phyloP scores from a whole-genome alignment of 2,329 filamentous ascomycete genomes.

The Chaetomium sp. region DNA sequence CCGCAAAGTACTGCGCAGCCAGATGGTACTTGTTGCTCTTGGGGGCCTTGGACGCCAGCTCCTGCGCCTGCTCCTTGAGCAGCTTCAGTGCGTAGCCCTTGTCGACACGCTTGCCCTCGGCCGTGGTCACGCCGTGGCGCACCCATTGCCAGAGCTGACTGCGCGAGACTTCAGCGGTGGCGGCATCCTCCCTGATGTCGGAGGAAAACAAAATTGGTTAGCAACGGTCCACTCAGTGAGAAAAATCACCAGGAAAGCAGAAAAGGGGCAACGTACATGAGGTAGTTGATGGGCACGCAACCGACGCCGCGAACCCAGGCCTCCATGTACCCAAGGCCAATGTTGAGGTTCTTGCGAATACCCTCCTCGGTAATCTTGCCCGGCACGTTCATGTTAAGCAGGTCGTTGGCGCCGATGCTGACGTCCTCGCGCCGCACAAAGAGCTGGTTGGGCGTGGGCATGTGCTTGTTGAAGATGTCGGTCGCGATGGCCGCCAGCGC shows the following conservation, averaged over 20 bases:
- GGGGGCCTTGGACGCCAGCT: conserved; percentile 65
- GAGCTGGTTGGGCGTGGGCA: conserved; percentile 97
- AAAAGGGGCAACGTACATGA: conserved; percentile 57
- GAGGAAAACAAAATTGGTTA: background rate
- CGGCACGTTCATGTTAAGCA: conserved; percentile 97
- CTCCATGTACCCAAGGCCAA: conserved; percentile 97
- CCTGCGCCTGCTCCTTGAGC: conserved; percentile 76
- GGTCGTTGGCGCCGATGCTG: conserved; percentile 74
- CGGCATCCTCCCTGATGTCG: conserved; percentile 83
- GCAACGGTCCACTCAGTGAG: no score
- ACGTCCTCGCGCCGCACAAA: conserved; percentile 88
- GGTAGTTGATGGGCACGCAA: conserved; percentile 94
- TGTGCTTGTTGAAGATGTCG: conserved; percentile 95
- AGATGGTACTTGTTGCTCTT: conserved; percentile 89
- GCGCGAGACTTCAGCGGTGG: conserved; percentile 91
- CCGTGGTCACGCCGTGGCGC: conserved; percentile 64
- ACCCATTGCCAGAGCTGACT: conserved; percentile 97
- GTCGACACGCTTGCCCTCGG: conserved; percentile 86
- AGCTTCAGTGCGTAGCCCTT: conserved; percentile 85
- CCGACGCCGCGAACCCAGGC: conserved; percentile 93
- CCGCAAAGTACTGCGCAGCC: conserved; percentile 85
- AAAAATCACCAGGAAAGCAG: background rate
- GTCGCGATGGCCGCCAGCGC: conserved; percentile 81
- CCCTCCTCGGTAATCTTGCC: conserved; percentile 88
- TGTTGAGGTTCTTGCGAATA: conserved; percentile 96